Conservation (phyloP, 2,329 filamentous ascomycete species). For the Colletotrichum australisinense region DNA sequence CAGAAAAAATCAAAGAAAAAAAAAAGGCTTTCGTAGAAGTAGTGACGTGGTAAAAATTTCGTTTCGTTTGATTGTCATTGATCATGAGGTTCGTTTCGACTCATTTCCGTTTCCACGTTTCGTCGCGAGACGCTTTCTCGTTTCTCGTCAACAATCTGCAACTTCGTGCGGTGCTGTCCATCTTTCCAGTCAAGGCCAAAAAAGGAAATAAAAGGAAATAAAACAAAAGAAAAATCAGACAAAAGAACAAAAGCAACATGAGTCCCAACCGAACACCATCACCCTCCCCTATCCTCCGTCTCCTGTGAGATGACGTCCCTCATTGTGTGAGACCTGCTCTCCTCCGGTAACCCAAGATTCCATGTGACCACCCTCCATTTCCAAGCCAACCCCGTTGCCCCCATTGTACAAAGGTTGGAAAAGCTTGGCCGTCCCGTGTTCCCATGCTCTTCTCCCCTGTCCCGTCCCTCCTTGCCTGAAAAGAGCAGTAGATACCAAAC, state of each 20-base stretch:
- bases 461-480: conserved; percentile 20
- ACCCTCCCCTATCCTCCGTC: neutral
- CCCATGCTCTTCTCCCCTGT: conserved; percentile 6
- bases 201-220: conserved; percentile 10
- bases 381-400: neutral
- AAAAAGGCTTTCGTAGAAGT: conserved; percentile 11
- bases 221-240: conserved; percentile 35
- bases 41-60: conserved; percentile 9
- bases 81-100: conserved; percentile 33
- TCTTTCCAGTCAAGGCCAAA: neutral
- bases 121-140: conserved; percentile 28
- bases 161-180: neutral
- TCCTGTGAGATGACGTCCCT: conserved; percentile 23
- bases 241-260: conserved; percentile 38
- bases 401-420: conserved; percentile 28
- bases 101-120: conserved; percentile 29
- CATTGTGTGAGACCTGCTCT: conserved; percentile 35
- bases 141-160: conserved; percentile 21
- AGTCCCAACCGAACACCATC: conserved; percentile 2
- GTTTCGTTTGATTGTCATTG: conserved; percentile 15
- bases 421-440: conserved; percentile 22
- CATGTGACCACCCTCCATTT: neutral
- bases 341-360: conserved; percentile 6
- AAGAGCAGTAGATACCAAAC: conserved; percentile 40
- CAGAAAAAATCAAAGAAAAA: neutral